Base-by-base conservation (phyloP, 1,139 yeast genomes). In the Ogataea hybrid region DNA sequence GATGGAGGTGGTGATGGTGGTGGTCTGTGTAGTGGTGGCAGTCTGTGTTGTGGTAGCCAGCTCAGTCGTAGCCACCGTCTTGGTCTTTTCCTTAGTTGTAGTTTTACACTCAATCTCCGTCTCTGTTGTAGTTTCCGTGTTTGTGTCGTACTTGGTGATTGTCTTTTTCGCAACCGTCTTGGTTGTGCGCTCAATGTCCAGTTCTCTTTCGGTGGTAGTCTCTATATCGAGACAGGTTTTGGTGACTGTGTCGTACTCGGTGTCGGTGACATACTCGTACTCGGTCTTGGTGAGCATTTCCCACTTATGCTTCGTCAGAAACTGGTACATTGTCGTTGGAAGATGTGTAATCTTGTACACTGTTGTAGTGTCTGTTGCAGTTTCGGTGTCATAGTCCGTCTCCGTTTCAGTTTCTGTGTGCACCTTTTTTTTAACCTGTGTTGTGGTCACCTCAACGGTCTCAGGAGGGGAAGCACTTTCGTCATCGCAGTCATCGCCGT, bases 331-430 rank as follows among this genome's bases (percentile, higher is more conserved):
- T 3, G 53, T 50, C 1, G 53, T 50, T 8, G 54, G 54, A 10
- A 30, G 25, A 7, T 38, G 34, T 2, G 49, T 39, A 14, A 48
- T 43, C 17, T 44, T 47, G 42, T 28, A 51, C 4, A 45, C 52
- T 2, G 52, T 50, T 4, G 55, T 51, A 10, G 51, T 49, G 18
- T 32, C 48, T 2, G 47, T 34, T 9, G 35, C 45, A 4, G 52
- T 48, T 25, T 47, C 49, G 4, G 52, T 49, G 30, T 45, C 46
- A 14, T 46, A 46, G 8, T 25, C 42, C 3, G 29, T 30, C 25
- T 41, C 42, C 3, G 47, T 43, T 21, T 44, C 44, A 6, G 41
- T 34, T 18, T 38, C 32, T 3, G 43, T 42, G 16, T 27, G 39
- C 20, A 29, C 30, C 31, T 42, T 44, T 29, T 34, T 34, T 18